Evolutionary conservation across 306 rosid genomes (phyloP).

Genomic region (Cucurbita ficifolia): DNA sequence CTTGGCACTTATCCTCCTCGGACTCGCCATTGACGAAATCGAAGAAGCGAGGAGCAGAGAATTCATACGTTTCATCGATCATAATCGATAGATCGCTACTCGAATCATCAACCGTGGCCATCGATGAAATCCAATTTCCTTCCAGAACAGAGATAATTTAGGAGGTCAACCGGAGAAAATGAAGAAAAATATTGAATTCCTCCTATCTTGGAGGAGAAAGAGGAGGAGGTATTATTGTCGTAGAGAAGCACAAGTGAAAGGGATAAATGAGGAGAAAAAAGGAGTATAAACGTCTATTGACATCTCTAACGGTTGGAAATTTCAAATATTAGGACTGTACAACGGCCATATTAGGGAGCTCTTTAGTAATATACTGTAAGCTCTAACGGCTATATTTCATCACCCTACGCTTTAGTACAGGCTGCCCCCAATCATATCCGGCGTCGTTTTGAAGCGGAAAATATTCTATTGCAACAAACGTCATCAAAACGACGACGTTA

Average conservation of each 20-base stretch:
- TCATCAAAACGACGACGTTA: not conserved
- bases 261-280: not conserved
- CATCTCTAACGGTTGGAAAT: constrained; percentile 25
- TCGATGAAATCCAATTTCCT: constrained; percentile 19
- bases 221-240: not conserved
- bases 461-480: not conserved
- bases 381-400: constrained; percentile 27
- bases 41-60: constrained; percentile 79
- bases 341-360: constrained; percentile 12
- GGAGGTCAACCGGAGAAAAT: not conserved
- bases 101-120: constrained; percentile 38
- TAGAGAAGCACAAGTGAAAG: not conserved
- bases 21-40: constrained; percentile 52
- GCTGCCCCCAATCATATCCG: not conserved
- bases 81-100: constrained; percentile 8
- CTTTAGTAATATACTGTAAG: not conserved
- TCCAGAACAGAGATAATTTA: constrained; percentile 5
- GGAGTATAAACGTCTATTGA: not conserved
- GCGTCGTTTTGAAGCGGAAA: not conserved
- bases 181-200: not conserved
- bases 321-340: constrained; percentile 12
- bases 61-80: constrained; percentile 66
- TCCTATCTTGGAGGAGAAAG: not conserved
- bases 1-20: constrained; percentile 30
- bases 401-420: not conserved